phyloP scores from a whole-genome alignment of 2,329 filamentous ascomycete species.

The Huntiella moniliformis region DNA sequence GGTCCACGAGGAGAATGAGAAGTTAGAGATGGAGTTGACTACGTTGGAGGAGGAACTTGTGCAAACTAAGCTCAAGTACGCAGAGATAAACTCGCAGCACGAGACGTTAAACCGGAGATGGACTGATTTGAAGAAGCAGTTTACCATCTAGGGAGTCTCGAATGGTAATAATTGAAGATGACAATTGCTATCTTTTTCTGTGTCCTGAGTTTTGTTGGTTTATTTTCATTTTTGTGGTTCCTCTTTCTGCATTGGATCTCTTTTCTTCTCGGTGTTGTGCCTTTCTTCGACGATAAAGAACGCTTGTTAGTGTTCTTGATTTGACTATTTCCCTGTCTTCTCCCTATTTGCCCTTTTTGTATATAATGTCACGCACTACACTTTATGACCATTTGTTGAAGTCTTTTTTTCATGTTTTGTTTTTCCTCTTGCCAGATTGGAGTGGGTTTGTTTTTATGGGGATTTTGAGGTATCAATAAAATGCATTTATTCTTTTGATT shows the following conservation, averaged over 20 bases:
- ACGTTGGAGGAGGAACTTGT: constrained; percentile 90
- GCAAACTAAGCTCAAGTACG: constrained; percentile 83
- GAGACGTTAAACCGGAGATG: constrained; percentile 60
- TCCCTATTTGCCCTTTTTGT: neutral
- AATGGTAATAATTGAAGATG: neutral
- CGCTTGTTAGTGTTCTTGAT: neutral
- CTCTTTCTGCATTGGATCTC: constrained; percentile 3
- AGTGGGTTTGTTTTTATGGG: neutral
- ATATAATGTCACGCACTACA: neutral
- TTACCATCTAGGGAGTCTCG: constrained; percentile 20
- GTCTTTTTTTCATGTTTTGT: neutral
- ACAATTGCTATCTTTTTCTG: neutral
- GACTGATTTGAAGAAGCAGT: constrained; percentile 49
- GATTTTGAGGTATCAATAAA: no score
- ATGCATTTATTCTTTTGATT: no score
- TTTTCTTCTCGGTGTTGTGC: neutral
- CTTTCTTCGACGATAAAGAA: neutral
- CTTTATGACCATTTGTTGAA: neutral
- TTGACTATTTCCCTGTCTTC: neutral
- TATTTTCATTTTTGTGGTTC: neutral
- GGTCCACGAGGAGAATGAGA: constrained; percentile 82
- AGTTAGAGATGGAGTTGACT: constrained; percentile 70
- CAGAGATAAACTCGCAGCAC: constrained; percentile 59
- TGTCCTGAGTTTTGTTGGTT: neutral
- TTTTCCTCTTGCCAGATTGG: neutral